Base-by-base conservation (phyloP, 129 eudicot genomes). In the Sambucus nigra region DNA sequence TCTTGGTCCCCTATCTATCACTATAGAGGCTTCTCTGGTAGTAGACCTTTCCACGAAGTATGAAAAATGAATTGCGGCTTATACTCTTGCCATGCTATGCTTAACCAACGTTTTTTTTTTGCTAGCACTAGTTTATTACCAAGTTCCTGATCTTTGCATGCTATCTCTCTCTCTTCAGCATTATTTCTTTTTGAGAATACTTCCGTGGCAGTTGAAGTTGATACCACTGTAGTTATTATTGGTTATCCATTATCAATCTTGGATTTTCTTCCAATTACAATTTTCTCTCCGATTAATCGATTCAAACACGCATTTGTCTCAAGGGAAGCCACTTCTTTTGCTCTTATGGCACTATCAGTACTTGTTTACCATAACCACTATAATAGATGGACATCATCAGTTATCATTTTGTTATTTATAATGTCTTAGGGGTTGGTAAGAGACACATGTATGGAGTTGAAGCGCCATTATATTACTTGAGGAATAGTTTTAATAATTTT, bases 71-170 rank as follows among this genome's bases (percentile, higher is more conserved):
- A 78, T 91, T 66, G 95, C 84, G 46, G 66, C 69, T 38, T 91
- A 91, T 63, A 71, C 98, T 15, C 95, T 91, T 28, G 87, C 95
- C 23, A 68, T 91, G 63, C 79, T 91, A 50, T 91, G 98, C 81
- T 73, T 91, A 64, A 79, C 95, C 24, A 91, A 95, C 42, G 98
- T 47, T 85, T 94, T 56, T 91, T 91, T 66, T 91, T 91, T 22
- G 98, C 98, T 69, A 91, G 98, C 76, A 91, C 98, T 25, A 91
- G 98, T 79, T 76, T 91, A 66, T 69, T 91, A 61, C 98, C 98
- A 47, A 91, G 98, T 66, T 85, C 98, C 6, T 91, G 85, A 69
- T 79, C 95, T 14, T 85, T 91, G 98, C 85, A 91, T 67, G 94
- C 95, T 5, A 82, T 91, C 48, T 91, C 98, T 60, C 95, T 91